Percentiles rank a stretch among this genome's conserved stretches.
phyloP scores from a whole-genome alignment of 352 stramenopile genomes.

The Pythium graminicola region DNA sequence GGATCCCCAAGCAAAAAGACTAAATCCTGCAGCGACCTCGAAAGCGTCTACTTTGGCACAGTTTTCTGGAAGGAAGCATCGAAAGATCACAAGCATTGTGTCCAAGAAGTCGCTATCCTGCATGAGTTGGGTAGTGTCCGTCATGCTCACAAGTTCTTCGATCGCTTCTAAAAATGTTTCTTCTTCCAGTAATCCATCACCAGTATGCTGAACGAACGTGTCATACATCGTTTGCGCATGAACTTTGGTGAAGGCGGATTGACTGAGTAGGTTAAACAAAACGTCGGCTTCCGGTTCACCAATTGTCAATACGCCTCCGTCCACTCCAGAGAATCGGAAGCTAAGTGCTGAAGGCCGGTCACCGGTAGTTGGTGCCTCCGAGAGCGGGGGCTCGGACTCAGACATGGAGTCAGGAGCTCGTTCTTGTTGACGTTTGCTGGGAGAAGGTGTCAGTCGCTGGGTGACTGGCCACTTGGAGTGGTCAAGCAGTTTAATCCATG shows the following conservation, averaged over 20 bases:
- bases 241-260: slow-evolving; percentile 69
- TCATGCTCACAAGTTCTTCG: slow-evolving; percentile 76
- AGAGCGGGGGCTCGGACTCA: slow-evolving; percentile 4
- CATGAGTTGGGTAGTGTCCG: slow-evolving; percentile 58
- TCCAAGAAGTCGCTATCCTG: slow-evolving; percentile 73
- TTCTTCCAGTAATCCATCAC: slow-evolving; percentile 74
- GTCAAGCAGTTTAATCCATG: slow-evolving; percentile 70
- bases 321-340: slow-evolving; percentile 65
- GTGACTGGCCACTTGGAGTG: slow-evolving; percentile 58
- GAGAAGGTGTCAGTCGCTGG: slow-evolving; percentile 31
- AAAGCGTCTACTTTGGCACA: slow-evolving; percentile 67
- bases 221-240: slow-evolving; percentile 74
- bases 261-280: slow-evolving; percentile 54
- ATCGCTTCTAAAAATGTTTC: slow-evolving; percentile 77
- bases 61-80: slow-evolving; percentile 61
- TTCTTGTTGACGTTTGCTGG: slow-evolving; percentile 5
- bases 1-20: slow-evolving; percentile 70
- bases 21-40: slow-evolving; percentile 77
- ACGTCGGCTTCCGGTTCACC: slow-evolving; percentile 48
- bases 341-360: slow-evolving; percentile 29
- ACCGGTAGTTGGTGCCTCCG: slow-evolving; percentile 17
- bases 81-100: slow-evolving; percentile 69
- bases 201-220: slow-evolving; percentile 81
- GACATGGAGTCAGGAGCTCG: neutral
- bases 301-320: slow-evolving; percentile 53